Conservation (phyloP, 2,329 filamentous ascomycete genomes). For the Furcasterigmium furcatum region DNA sequence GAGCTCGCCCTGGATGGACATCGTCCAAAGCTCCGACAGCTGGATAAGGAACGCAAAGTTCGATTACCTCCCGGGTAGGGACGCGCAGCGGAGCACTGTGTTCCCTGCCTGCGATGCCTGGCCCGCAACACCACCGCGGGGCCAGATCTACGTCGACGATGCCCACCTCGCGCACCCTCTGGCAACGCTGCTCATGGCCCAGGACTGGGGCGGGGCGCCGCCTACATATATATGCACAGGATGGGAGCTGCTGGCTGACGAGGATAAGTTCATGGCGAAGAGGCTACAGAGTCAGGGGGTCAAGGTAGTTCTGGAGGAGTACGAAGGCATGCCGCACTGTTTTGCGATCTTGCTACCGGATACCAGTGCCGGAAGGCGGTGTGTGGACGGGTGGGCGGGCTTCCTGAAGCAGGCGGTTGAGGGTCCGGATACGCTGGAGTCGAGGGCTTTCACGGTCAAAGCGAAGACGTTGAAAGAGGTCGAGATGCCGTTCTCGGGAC, state of each 20-base stretch:
- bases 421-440: slow-evolving; percentile 25
- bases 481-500: slow-evolving; percentile 33
- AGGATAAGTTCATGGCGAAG: slow-evolving; percentile 57
- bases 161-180: slow-evolving; percentile 61
- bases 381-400: slow-evolving; percentile 49
- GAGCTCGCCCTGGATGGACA: slow-evolving; percentile 69
- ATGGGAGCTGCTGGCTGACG: slow-evolving; percentile 69
- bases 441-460: slow-evolving; percentile 41
- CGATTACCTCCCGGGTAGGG: slow-evolving; percentile 61
- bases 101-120: slow-evolving; percentile 48
- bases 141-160: slow-evolving; percentile 52
- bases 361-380: slow-evolving; percentile 42
- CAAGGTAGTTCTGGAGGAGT: slow-evolving; percentile 65
- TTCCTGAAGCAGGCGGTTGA: slow-evolving; percentile 49
- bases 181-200: slow-evolving; percentile 56
- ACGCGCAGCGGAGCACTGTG: slow-evolving; percentile 17
- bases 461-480: slow-evolving; percentile 49
- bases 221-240: slow-evolving; percentile 69
- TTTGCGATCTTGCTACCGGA: slow-evolving; percentile 58
- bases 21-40: slow-evolving; percentile 60
- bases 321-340: slow-evolving; percentile 77
- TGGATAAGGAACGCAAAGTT: slow-evolving; percentile 48
- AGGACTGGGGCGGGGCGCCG: slow-evolving; percentile 58
- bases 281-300: slow-evolving; percentile 56
- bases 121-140: slow-evolving; percentile 53